These are phyloP conservation scores for Logfia minima DNA, from an alignment of 129 eudicot species.

Conservation along the genomic window DNA sequence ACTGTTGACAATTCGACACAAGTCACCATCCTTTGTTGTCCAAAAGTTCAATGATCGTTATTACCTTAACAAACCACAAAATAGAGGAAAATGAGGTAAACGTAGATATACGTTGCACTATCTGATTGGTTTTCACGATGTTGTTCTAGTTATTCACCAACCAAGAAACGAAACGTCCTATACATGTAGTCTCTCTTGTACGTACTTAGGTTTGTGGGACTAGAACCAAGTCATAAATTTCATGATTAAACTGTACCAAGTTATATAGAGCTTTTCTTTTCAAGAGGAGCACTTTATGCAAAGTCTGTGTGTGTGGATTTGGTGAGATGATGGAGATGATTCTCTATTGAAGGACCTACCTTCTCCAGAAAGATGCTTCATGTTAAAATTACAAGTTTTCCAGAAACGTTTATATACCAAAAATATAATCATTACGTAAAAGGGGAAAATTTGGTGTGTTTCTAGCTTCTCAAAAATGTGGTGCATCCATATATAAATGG, in stretches of 20 bases:
- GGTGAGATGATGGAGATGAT: background rate
- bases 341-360: background rate
- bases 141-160: slow-evolving; percentile 29
- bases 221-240: slow-evolving; percentile 24
- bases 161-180: slow-evolving; percentile 34
- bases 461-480: too few relatives aligned
- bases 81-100: background rate
- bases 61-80: slow-evolving; percentile 4
- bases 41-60: slow-evolving; percentile 17
- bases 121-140: slow-evolving; percentile 20
- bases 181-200: slow-evolving; percentile 2
- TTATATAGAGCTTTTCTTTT: too few relatives aligned
- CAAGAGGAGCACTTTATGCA: background rate
- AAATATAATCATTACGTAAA: too few relatives aligned
- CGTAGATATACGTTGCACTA: slow-evolving; percentile 2
- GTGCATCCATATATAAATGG: too few relatives aligned
- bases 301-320: background rate
- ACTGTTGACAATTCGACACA: slow-evolving; percentile 27
- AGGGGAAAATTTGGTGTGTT: too few relatives aligned
- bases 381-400: background rate
- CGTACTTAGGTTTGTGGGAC: slow-evolving; percentile 24
- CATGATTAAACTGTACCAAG: slow-evolving; percentile 8
- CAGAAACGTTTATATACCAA: too few relatives aligned
- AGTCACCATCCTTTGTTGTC: slow-evolving; percentile 7
- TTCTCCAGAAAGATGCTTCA: background rate